Evolutionary conservation across 768 basidiomycete genomes (phyloP), one percentile per base, ranked within the genome.

Genomic region (Termitomyces sp.): DNA sequence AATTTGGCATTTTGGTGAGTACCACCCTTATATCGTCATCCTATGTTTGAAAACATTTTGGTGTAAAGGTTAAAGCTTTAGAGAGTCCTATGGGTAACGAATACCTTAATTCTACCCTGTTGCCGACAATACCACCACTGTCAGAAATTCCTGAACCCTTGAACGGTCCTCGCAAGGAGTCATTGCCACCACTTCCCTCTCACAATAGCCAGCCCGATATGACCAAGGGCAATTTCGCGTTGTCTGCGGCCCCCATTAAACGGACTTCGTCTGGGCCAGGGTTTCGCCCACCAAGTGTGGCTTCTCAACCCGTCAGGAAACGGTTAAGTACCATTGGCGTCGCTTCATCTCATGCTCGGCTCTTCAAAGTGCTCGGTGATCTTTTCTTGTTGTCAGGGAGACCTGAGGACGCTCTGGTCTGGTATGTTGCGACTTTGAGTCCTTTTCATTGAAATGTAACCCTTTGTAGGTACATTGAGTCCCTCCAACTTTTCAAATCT

Each of bases 371-470:
- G 28, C 79, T 93, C 14, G 96, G 87, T 0, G 94, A 98, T 70
- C 82, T 97, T 64, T 95, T 89, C 73, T 74, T 98, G 18, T 75
- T 98, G 28, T 82, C 93, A 7, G 96, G 97, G n/a, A 79, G 92
- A 62, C 82, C 85, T 40, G 84, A 86, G 51, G 95, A 98, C 67
- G 89, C 96, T 1, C 74, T 79, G 43, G 79, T 89, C 54, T 93
- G 93, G 92, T 95, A 74, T 54, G 77, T 70, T 51, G 47, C 14
- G 13, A 55, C 26, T 52, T 10, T 18, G 4, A 49, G 3, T 30
- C 46, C 44, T 32, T 3, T 30, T 44, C 18, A 28, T 50, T 43
- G 18, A 43, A 5, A 41, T 46, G 49, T 32, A 58, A 63, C 58
- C 65, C 26, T 65, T 56, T 60, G 35, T 66, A 93, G 91, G 85